Conservation (phyloP, 108 stramenopile genomes). For the Pseudonitzschia multiseries region DNA sequence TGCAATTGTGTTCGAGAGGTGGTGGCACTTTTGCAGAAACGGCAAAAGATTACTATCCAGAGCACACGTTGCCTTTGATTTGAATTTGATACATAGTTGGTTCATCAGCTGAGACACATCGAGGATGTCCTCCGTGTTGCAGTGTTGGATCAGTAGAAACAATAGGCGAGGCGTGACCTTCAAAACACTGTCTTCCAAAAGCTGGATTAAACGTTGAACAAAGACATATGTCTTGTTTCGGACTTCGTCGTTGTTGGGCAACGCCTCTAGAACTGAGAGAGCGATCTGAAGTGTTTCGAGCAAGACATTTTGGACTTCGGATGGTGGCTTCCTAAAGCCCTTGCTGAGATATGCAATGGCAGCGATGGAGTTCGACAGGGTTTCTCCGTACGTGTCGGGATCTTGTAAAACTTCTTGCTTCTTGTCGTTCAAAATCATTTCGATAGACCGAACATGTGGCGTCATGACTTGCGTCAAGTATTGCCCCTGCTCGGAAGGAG, state of each 20-base stretch:
- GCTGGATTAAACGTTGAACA: slow-evolving; percentile 65
- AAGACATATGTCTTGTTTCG: slow-evolving; percentile 59
- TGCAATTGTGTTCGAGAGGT: slow-evolving; percentile 30
- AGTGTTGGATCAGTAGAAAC: slow-evolving; percentile 43
- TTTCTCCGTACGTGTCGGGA: slow-evolving; percentile 46
- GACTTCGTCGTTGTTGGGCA: slow-evolving; percentile 44
- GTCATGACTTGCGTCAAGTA: slow-evolving; percentile 64
- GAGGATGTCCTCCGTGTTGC: slow-evolving; percentile 55
- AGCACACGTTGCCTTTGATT: slow-evolving; percentile 43
- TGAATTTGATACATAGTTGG: slow-evolving; percentile 72
- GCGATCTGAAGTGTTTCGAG: slow-evolving; percentile 50
- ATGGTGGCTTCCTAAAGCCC: slow-evolving; percentile 59
- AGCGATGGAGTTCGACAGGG: slow-evolving; percentile 55
- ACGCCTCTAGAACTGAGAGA: slow-evolving; percentile 42
- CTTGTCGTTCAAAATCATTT: slow-evolving; percentile 40
- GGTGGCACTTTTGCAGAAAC: slow-evolving; percentile 59
- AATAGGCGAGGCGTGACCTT: slow-evolving; percentile 56
- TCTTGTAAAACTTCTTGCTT: slow-evolving; percentile 36
- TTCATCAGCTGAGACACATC: slow-evolving; percentile 67
- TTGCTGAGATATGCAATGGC: slow-evolving; percentile 73
- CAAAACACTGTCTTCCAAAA: slow-evolving; percentile 54
- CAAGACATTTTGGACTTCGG: slow-evolving; percentile 61
- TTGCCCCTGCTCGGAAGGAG: slow-evolving; percentile 46
- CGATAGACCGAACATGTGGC: slow-evolving; percentile 66
- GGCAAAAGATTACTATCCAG: slow-evolving; percentile 60